Evolutionary conservation across 176 grass and related monocot species (phyloP).

Genomic region (Microstegium vimineum): DNA sequence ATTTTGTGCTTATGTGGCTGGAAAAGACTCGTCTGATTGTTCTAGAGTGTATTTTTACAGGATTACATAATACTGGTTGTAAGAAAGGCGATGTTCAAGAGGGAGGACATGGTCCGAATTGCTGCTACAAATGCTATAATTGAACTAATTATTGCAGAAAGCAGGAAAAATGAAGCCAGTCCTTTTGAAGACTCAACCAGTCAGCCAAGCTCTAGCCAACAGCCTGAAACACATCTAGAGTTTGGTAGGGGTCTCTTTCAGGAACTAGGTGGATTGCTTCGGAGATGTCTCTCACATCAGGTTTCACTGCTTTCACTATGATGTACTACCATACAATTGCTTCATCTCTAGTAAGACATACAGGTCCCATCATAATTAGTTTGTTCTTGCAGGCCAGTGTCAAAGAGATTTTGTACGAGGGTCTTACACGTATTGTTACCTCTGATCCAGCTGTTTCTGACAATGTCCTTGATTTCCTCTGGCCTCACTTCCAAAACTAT

Average conservation of each 20-base stretch:
- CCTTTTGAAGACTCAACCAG: slow-evolving; percentile 66
- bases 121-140: slow-evolving; percentile 71
- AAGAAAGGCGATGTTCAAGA: slow-evolving; percentile 93
- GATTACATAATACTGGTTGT: slow-evolving; percentile 88
- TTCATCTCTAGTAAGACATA: slow-evolving; percentile 16
- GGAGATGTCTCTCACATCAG: slow-evolving; percentile 81
- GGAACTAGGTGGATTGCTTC: slow-evolving; percentile 75
- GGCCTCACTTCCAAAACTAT: slow-evolving; percentile 77
- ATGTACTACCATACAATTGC: neutral
- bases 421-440: slow-evolving; percentile 57
- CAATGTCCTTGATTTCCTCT: slow-evolving; percentile 67
- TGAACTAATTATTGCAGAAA: slow-evolving; percentile 65
- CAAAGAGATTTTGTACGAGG: slow-evolving; percentile 69
- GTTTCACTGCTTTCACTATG: slow-evolving; percentile 34
- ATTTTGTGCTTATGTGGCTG: neutral
- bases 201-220: slow-evolving; percentile 84
- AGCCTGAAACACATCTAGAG: slow-evolving; percentile 48
- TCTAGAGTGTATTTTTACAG: slow-evolving; percentile 42
- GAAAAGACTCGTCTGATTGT: slow-evolving; percentile 1
- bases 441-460: slow-evolving; percentile 52
- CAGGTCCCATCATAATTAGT: slow-evolving; percentile 2
- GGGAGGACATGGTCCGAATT: slow-evolving; percentile 59
- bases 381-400: slow-evolving; percentile 64
- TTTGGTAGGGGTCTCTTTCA: slow-evolving; percentile 62
- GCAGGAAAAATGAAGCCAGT: slow-evolving; percentile 44